These are phyloP conservation scores for Cystofilobasidium bisporidii DNA, from an alignment of 768 basidiomycete species.

Conservation along the genomic window DNA sequence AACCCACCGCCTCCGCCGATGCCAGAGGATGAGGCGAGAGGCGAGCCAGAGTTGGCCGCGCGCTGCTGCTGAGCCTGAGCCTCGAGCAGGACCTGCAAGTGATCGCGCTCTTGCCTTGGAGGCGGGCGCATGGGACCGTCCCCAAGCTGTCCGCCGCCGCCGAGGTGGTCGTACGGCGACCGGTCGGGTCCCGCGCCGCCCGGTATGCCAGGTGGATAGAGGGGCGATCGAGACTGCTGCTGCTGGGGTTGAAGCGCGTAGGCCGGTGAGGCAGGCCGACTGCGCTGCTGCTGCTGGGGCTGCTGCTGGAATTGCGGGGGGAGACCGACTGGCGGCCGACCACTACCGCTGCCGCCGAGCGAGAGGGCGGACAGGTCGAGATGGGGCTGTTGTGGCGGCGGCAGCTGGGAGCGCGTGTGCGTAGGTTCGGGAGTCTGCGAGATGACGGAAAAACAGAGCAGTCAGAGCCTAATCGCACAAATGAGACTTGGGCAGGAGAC, in stretches of 20 bases:
- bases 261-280: neutral
- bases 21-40: neutral
- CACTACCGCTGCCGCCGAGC: neutral
- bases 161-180: neutral
- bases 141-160: neutral
- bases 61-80: conserved; percentile 9
- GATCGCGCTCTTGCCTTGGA: conserved; percentile 12
- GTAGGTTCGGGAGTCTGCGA: neutral
- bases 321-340: neutral
- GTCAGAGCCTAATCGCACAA: neutral
- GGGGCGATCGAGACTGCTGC: neutral
- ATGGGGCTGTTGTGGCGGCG: neutral
- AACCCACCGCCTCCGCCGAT: neutral
- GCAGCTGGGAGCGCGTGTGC: neutral
- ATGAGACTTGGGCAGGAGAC: too few species aligned
- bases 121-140: neutral
- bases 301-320: conserved; percentile 8
- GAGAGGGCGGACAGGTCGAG: conserved; percentile 5
- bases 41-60: neutral
- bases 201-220: neutral
- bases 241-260: conserved; percentile 7
- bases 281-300: neutral
- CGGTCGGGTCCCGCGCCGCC: neutral
- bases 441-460: neutral
- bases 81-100: conserved; percentile 13